phyloP scores from a whole-genome alignment of 768 basidiomycete genomes.

The Russula sp. region DNA sequence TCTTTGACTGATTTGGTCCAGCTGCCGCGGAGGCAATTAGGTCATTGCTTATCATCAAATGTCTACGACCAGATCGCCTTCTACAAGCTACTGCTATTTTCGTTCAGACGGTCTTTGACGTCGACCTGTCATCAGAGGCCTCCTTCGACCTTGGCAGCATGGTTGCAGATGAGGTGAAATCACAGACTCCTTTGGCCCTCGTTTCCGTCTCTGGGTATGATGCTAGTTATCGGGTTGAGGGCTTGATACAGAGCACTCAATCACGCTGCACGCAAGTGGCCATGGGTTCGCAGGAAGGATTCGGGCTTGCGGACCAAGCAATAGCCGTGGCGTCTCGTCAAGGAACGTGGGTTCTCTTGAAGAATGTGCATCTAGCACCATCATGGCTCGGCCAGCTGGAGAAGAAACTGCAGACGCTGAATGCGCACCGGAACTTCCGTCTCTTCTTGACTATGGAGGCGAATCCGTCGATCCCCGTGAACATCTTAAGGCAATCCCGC shows the following conservation, averaged over 20 bases:
- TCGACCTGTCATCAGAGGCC: constrained; percentile 69
- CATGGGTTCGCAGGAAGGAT: constrained; percentile 99
- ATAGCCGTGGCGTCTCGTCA: constrained; percentile 88
- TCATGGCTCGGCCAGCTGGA: constrained; percentile 95
- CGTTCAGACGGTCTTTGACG: constrained; percentile 68
- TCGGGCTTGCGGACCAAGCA: constrained; percentile 90
- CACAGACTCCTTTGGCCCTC: constrained; percentile 80
- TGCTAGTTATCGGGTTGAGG: constrained; percentile 95
- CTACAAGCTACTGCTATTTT: constrained; percentile 76
- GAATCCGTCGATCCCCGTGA: constrained; percentile 90
- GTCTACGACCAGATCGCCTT: constrained; percentile 87
- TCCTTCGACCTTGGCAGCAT: constrained; percentile 71
- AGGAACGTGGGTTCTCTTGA: constrained; percentile 94
- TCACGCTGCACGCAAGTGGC: constrained; percentile 84
- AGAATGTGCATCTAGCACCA: constrained; percentile 95
- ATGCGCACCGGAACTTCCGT: constrained; percentile 86
- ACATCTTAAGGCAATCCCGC: constrained; percentile 92
- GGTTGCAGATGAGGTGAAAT: constrained; percentile 72
- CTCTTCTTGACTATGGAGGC: constrained; percentile 98
- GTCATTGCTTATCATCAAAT: constrained; percentile 75
- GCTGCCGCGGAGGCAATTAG: constrained; percentile 73
- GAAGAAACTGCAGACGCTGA: constrained; percentile 91
- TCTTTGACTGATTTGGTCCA: constrained; percentile 28
- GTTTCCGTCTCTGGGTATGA: constrained; percentile 96
- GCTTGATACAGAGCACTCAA: constrained; percentile 70